Percentiles rank a stretch among this genome's conserved stretches.
phyloP scores from a whole-genome alignment of 2,329 filamentous ascomycete genomes.

The Pseudocercospora crystallina region DNA sequence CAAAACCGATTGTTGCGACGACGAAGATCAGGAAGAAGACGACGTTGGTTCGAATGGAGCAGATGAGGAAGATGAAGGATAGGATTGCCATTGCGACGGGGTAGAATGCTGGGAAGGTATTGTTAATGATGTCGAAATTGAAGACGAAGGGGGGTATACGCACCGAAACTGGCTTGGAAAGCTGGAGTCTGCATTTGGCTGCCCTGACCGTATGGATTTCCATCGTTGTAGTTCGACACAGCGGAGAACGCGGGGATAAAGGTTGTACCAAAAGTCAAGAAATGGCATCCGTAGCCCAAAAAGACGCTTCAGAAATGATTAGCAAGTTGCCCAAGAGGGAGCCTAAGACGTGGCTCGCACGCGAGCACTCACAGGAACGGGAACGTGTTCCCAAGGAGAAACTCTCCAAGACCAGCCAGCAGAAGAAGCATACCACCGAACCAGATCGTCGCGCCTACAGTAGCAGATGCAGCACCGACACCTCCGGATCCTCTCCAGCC shows the following conservation, averaged over 20 bases:
- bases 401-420: constrained; percentile 37
- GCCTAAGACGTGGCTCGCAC: constrained; percentile 30
- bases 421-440: constrained; percentile 37
- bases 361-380: neutral
- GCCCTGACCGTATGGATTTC: constrained; percentile 18
- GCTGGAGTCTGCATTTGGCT: constrained; percentile 17
- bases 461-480: constrained; percentile 3
- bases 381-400: constrained; percentile 38
- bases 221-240: constrained; percentile 21
- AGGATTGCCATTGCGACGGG: constrained; percentile 26
- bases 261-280: constrained; percentile 21
- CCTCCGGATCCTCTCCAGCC: constrained; percentile 18
- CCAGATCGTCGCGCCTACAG: constrained; percentile 31
- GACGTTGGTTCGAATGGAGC: constrained; percentile 21
- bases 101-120: constrained; percentile 19
- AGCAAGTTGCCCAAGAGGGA: constrained; percentile 10
- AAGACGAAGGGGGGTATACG: neutral
- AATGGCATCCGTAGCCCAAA: constrained; percentile 24
- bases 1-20: constrained; percentile 22
- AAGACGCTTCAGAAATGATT: constrained; percentile 18
- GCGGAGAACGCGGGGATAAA: constrained; percentile 24
- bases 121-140: neutral
- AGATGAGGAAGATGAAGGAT: constrained; percentile 28
- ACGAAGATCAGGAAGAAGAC: constrained; percentile 29
- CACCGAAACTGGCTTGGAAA: constrained; percentile 23